These are phyloP conservation scores for Plenodomus lindquistii DNA, from an alignment of 2,329 filamentous ascomycete species.

Conservation along the genomic window DNA sequence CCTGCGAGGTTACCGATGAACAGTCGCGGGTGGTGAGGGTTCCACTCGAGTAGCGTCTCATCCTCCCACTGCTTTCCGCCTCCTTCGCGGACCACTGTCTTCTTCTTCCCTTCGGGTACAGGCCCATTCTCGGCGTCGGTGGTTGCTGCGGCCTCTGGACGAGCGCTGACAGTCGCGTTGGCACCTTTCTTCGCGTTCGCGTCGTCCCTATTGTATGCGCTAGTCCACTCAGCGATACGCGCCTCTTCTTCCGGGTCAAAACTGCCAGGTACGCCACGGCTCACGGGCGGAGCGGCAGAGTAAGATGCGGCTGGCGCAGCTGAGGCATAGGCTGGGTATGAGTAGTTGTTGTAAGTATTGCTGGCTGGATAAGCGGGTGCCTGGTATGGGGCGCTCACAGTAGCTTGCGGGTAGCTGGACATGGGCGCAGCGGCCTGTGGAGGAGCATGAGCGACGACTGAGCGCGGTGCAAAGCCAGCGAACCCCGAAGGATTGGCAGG, in stretches of 20 bases:
- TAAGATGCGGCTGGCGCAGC: constrained; percentile 30
- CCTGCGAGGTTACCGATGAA: constrained; percentile 97
- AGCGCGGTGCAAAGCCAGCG: constrained; percentile 63
- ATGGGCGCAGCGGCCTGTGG: constrained; percentile 44
- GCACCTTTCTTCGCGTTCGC: constrained; percentile 47
- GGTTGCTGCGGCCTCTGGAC: constrained; percentile 31
- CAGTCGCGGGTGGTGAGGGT: constrained; percentile 88
- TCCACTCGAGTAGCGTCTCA: constrained; percentile 88
- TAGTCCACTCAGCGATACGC: constrained; percentile 94
- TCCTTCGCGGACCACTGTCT: constrained; percentile 85
- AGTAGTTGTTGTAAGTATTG: constrained; percentile 63
- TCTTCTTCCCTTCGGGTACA: constrained; percentile 65
- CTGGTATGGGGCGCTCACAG: constrained; percentile 49
- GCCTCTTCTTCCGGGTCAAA: constrained; percentile 82
- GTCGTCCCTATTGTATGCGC: constrained; percentile 76
- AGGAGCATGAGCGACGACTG: constrained; percentile 50
- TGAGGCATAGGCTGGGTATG: constrained; percentile 70
- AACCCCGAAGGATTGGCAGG: constrained; percentile 47
- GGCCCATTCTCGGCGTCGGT: constrained; percentile 54
- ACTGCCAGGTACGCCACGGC: constrained; percentile 40
- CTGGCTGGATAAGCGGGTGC: constrained; percentile 45
- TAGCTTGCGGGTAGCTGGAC: constrained; percentile 43
- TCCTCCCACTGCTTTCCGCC: constrained; percentile 95
- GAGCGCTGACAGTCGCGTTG: constrained; percentile 47
- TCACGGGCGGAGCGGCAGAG: constrained; percentile 24